A percentile compares a stretch with the other conserved stretches of the same genome.
phyloP scores from a whole-genome alignment of 495 filamentous ascomycete species.

The Lasiosphaeria hispida region DNA sequence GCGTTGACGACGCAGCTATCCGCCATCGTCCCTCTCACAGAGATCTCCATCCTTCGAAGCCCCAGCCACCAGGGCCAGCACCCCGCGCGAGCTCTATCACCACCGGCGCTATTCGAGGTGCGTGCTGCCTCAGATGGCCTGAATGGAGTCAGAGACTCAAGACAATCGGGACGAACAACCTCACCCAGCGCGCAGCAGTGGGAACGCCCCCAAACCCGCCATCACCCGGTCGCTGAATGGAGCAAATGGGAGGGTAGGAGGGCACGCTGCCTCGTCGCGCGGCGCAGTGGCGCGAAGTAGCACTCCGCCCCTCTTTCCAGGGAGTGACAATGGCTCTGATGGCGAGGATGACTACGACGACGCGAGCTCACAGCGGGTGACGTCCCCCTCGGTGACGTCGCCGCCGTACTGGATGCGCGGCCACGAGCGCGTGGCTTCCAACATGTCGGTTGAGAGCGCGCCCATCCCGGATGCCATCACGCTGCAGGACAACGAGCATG shows the following conservation, averaged over 20 bases:
- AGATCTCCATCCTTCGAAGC: no score
- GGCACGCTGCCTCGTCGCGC: neutral
- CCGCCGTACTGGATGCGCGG: constrained; percentile 34
- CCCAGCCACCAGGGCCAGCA: neutral
- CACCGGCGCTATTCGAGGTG: neutral
- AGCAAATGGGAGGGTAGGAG: neutral
- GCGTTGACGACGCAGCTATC: no score
- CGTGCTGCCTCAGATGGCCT: constrained; percentile 24
- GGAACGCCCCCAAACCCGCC: neutral
- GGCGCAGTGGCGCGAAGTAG: neutral
- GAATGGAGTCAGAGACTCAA: constrained; percentile 30
- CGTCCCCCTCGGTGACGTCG: constrained; percentile 27
- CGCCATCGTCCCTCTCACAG: no score
- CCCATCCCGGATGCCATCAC: constrained; percentile 46
- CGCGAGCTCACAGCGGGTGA: constrained; percentile 8
- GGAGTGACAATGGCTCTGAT: constrained; percentile 5
- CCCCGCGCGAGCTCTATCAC: neutral
- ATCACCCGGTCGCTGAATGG: neutral
- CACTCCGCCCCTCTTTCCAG: constrained; percentile 14
- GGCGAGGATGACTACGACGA: constrained; percentile 18
- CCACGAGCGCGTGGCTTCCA: constrained; percentile 24
- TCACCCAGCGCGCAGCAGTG: neutral
- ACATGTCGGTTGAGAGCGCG: constrained; percentile 46
- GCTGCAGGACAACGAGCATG: constrained; percentile 52
- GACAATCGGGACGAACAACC: neutral